Conservation (phyloP, 2,329 filamentous ascomycete genomes). For the Penicillium sp. region DNA sequence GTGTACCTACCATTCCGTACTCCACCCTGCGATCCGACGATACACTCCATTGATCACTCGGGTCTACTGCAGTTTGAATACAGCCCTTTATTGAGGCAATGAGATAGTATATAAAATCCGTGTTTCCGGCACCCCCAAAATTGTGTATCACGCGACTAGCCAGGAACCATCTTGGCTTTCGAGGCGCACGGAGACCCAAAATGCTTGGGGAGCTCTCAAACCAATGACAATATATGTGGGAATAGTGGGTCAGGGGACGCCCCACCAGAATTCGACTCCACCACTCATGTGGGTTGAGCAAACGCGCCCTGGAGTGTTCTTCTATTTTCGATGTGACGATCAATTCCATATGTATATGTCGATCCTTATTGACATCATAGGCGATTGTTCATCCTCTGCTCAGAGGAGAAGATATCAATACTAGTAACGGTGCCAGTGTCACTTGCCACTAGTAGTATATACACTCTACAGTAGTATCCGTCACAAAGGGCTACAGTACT, state of each 20-base stretch:
- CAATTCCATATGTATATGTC: not conserved
- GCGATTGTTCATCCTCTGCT: not conserved
- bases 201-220: not conserved
- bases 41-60: not conserved
- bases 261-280: not conserved
- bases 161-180: not conserved
- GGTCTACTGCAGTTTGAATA: not conserved
- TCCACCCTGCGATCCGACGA: not conserved
- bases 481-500: too few relatives aligned
- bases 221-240: constrained; percentile 1
- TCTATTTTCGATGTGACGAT: constrained; percentile 1
- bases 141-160: not conserved
- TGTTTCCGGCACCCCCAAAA: not conserved
- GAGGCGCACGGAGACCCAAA: not conserved
- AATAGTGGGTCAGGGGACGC: not conserved
- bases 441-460: too few relatives aligned
- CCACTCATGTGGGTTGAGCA: not conserved
- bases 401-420: too few relatives aligned
- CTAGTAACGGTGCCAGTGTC: too few relatives aligned
- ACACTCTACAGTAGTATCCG: too few relatives aligned
- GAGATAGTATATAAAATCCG: not conserved
- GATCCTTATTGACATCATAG: not conserved
- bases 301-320: not conserved
- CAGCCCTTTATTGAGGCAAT: not conserved
- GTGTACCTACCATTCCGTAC: too few relatives aligned